Evolutionary conservation across 345 rosid species (phyloP).

Genomic region (Diplotaxis tenuifolia): DNA sequence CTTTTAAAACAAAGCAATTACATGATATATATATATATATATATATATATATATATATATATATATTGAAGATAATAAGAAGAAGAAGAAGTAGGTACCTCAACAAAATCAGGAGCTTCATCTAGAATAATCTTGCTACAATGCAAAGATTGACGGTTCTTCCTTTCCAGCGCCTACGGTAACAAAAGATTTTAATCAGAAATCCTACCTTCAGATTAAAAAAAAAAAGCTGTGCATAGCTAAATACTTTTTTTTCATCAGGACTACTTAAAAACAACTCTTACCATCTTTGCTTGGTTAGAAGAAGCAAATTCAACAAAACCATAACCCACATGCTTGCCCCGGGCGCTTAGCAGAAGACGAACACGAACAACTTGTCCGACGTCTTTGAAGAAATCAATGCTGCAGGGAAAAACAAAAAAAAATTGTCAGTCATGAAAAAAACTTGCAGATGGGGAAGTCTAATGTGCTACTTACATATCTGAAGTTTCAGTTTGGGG

Average conservation of each 20-base stretch:
- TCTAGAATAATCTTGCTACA: background rate
- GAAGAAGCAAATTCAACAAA: background rate
- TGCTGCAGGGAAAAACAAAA: background rate
- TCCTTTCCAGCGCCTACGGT: background rate
- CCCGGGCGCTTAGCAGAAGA: background rate
- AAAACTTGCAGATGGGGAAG: background rate
- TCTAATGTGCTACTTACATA: background rate
- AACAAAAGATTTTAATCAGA: background rate
- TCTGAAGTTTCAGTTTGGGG: background rate
- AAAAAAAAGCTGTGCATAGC: background rate
- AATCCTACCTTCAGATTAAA: background rate
- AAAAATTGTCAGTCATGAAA: background rate
- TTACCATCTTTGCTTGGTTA: background rate
- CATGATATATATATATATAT: no score
- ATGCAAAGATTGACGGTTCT: background rate
- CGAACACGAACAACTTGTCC: constrained; percentile 10
- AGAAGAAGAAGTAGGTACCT: background rate
- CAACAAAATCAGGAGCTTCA: background rate
- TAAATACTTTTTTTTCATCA: background rate
- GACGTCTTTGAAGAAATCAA: constrained; percentile 5
- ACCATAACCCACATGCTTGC: background rate
- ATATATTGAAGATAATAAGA: background rate
- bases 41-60: no score
- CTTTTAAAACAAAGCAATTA: no score
- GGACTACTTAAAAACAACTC: background rate